A percentile compares a stretch with the other conserved stretches of the same genome.
phyloP scores from a whole-genome alignment of 179 eudicot genomes.

The Beta corolliflora region DNA sequence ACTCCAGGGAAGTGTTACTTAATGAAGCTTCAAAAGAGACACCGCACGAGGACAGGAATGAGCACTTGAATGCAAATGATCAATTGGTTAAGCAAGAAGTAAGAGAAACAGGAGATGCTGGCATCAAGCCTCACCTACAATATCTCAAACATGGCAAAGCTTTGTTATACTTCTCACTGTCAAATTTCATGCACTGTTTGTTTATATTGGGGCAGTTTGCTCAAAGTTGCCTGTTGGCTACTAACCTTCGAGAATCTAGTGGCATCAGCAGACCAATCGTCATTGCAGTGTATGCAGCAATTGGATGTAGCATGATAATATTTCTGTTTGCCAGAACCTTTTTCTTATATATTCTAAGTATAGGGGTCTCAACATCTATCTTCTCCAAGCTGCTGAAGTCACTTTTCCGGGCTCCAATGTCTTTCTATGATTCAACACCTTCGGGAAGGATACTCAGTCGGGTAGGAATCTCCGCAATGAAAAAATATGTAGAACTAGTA shows the following conservation, averaged over 20 bases:
- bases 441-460: slow-evolving; percentile 31
- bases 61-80: slow-evolving; percentile 6
- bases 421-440: slow-evolving; percentile 29
- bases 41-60: neutral
- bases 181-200: neutral
- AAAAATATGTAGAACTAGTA: neutral
- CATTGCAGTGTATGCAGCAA: slow-evolving; percentile 13
- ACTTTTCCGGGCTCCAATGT: slow-evolving; percentile 26
- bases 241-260: slow-evolving; percentile 21
- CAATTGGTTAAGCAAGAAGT: slow-evolving; percentile 26
- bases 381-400: slow-evolving; percentile 12
- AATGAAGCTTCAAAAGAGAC: neutral
- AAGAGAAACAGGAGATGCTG: slow-evolving; percentile 23
- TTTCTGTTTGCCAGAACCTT: slow-evolving; percentile 17
- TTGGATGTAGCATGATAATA: slow-evolving; percentile 17
- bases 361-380: slow-evolving; percentile 16
- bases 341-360: slow-evolving; percentile 3
- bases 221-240: slow-evolving; percentile 23
- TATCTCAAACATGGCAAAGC: slow-evolving; percentile 24
- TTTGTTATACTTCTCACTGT: slow-evolving; percentile 16
- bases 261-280: neutral
- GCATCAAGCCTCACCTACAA: slow-evolving; percentile 22
- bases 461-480: slow-evolving; percentile 9
- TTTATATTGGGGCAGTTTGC: slow-evolving; percentile 22
- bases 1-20: neutral